These are phyloP conservation scores for Przewalskia tangutica DNA, from an alignment of 257 asterid species.

Conservation along the genomic window DNA sequence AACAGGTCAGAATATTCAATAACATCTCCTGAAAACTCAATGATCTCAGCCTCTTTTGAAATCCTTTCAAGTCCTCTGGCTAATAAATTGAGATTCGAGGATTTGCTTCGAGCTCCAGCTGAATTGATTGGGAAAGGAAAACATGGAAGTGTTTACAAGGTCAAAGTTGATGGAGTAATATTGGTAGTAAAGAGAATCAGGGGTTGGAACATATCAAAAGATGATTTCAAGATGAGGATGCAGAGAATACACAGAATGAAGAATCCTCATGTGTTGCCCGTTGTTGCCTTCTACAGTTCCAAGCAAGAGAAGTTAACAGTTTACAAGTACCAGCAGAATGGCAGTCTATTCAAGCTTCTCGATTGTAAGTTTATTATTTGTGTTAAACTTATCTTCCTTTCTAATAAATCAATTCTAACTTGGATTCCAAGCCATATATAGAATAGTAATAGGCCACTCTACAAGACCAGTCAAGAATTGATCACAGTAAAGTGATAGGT, in stretches of 20 bases:
- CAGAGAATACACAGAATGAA: slow-evolving; percentile 32
- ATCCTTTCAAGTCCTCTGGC: slow-evolving; percentile 31
- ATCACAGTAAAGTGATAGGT: too few relatives aligned
- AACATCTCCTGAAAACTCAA: slow-evolving; percentile 45
- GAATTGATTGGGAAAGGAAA: slow-evolving; percentile 52
- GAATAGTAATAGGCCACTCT: too few relatives aligned
- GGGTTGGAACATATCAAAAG: slow-evolving; percentile 46
- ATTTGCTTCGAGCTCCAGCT: slow-evolving; percentile 63
- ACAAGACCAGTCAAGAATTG: too few relatives aligned
- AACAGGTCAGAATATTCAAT: slow-evolving; percentile 61
- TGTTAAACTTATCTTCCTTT: neutral
- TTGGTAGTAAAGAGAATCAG: slow-evolving; percentile 65
- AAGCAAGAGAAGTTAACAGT: slow-evolving; percentile 60
- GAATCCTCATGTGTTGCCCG: slow-evolving; percentile 47
- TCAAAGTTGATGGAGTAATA: slow-evolving; percentile 21
- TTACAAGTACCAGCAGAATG: slow-evolving; percentile 56
- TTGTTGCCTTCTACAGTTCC: slow-evolving; percentile 64
- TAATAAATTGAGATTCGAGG: slow-evolving; percentile 50
- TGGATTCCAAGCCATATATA: neutral
- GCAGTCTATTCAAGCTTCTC: slow-evolving; percentile 54
- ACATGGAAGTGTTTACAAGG: slow-evolving; percentile 59
- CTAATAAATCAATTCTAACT: slow-evolving; percentile 1
- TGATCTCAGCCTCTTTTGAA: slow-evolving; percentile 38
- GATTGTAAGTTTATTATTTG: slow-evolving; percentile 31
- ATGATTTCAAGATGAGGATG: slow-evolving; percentile 52